phyloP scores from a whole-genome alignment of 495 filamentous ascomycete genomes.

The Penicillium angulare region DNA sequence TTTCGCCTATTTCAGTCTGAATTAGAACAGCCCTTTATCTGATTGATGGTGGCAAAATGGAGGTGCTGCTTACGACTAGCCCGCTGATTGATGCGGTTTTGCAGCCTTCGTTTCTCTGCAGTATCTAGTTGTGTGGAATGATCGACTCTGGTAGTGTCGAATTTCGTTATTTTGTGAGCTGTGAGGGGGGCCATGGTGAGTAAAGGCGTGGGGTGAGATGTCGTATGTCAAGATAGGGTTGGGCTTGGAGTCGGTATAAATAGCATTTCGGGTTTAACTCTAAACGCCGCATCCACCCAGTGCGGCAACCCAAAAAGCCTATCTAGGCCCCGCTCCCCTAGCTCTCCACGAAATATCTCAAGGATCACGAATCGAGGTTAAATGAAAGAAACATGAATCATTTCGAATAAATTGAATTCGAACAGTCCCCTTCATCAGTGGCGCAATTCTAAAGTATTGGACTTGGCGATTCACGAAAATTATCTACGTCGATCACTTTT shows the following conservation, averaged over 20 bases:
- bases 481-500: too few species aligned
- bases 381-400: too few species aligned
- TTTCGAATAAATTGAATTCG: too few species aligned
- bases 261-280: not conserved
- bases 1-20: constrained; percentile 11
- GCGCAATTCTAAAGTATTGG: too few species aligned
- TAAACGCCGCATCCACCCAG: not conserved
- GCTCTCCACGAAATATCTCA: too few species aligned
- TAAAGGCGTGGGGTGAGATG: not conserved
- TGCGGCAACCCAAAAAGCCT: not conserved
- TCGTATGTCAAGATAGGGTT: not conserved
- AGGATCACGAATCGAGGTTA: too few species aligned
- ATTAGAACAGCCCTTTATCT: not conserved
- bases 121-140: constrained; percentile 6
- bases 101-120: constrained; percentile 13
- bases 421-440: too few species aligned
- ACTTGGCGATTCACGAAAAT: too few species aligned
- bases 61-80: constrained; percentile 22
- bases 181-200: not conserved
- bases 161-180: not conserved
- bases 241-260: not conserved
- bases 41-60: not conserved
- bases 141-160: not conserved
- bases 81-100: constrained; percentile 28
- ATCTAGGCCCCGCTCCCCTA: too few species aligned